Conservation (phyloP, 2,329 filamentous ascomycete species). For the Hypoxylon sp. region DNA sequence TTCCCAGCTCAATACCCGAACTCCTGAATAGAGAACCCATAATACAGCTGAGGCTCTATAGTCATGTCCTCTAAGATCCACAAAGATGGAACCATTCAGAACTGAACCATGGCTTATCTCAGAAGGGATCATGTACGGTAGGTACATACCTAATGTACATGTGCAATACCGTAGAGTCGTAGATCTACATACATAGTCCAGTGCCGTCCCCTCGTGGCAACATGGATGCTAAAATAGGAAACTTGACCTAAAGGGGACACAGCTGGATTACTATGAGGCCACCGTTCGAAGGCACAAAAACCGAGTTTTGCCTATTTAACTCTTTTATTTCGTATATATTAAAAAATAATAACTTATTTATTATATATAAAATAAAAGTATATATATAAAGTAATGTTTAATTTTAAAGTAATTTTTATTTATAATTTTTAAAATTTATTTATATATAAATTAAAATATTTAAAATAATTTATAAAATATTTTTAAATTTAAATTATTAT, state of each 20-base stretch:
- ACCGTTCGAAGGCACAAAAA: no score
- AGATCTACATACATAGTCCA: background rate
- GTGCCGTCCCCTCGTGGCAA: background rate
- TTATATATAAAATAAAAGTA: no score
- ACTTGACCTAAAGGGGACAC: background rate
- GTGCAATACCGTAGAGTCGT: conserved; percentile 23
- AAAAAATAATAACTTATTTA: no score
- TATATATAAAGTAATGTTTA: no score
- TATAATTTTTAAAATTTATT: no score
- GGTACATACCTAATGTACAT: background rate
- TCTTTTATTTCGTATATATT: no score
- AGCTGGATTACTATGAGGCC: conserved; percentile 10
- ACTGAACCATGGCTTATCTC: conserved; percentile 23
- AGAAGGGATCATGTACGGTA: conserved; percentile 8
- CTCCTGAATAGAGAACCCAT: background rate
- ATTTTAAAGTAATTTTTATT: no score
- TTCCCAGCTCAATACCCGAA: background rate
- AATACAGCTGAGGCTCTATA: conserved; percentile 24
- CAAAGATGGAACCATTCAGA: conserved; percentile 15
- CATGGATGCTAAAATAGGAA: conserved; percentile 22
- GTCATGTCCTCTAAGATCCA: conserved; percentile 18
- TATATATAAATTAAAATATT: no score
- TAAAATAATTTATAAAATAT: no score
- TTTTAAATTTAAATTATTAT: no score
- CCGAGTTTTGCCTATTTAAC: no score